phyloP scores from a whole-genome alignment of 768 basidiomycete species.

The Podaxis sp. region DNA sequence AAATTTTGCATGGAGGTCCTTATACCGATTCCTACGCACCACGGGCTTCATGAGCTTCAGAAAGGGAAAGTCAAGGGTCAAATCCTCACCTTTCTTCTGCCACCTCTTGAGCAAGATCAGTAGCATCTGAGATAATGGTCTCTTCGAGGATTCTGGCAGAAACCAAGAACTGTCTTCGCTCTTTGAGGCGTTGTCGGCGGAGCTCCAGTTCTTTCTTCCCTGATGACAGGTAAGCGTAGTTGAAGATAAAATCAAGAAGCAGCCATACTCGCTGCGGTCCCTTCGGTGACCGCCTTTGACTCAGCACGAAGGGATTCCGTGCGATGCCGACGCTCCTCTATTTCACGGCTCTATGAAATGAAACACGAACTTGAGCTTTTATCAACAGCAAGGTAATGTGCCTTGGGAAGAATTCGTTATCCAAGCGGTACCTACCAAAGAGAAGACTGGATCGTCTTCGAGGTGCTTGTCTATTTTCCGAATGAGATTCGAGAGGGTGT shows the following conservation, averaged over 20 bases:
- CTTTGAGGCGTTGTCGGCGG: conserved; percentile 43
- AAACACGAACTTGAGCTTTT: conserved; percentile 19
- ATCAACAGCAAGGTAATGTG: not conserved
- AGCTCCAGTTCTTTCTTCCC: conserved; percentile 31
- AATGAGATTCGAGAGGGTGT: conserved; percentile 48
- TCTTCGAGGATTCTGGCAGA: conserved; percentile 36
- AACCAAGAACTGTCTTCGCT: conserved; percentile 43
- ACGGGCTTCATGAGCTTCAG: conserved; percentile 15
- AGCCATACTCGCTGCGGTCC: conserved; percentile 46
- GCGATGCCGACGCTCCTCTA: conserved; percentile 61
- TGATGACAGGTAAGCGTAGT: conserved; percentile 18
- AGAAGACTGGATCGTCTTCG: conserved; percentile 36
- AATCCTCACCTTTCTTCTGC: conserved; percentile 23
- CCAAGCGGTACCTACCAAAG: conserved; percentile 39
- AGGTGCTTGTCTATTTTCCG: conserved; percentile 48
- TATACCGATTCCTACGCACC: conserved; percentile 44
- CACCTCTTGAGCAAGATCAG: conserved; percentile 5
- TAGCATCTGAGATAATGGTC: conserved; percentile 7
- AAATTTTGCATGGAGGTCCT: conserved; percentile 48
- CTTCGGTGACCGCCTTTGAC: conserved; percentile 39
- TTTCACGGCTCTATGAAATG: conserved; percentile 59
- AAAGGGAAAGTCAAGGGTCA: conserved; percentile 16
- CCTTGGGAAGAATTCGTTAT: not conserved
- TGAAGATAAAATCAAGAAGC: not conserved
- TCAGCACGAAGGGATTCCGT: conserved; percentile 50